Conservation (phyloP, 1,284 basidiomycete species). For the Rhodotorula sp. region DNA sequence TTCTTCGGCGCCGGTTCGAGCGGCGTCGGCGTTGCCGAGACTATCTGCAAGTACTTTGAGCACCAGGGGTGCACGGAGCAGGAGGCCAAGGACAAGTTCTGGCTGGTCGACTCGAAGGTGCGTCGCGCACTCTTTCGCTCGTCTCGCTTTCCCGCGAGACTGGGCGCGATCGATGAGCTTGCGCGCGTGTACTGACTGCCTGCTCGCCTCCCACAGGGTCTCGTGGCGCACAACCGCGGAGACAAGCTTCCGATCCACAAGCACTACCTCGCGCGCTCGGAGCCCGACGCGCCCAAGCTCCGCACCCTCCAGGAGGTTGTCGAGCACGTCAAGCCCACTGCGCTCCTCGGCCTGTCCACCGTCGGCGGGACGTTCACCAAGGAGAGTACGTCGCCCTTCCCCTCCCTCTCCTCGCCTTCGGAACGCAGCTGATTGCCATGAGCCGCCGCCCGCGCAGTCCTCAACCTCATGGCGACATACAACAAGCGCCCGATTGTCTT, state of each 20-base stretch:
- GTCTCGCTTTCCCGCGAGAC: background rate
- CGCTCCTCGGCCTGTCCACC: constrained; percentile 86
- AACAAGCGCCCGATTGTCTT: constrained; percentile 91
- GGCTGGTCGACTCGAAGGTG: constrained; percentile 74
- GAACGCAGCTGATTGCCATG: background rate
- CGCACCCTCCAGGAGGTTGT: constrained; percentile 77
- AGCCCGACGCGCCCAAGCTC: constrained; percentile 74
- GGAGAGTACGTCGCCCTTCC: constrained; percentile 50
- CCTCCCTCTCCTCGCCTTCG: background rate
- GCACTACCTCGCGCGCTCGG: constrained; percentile 73
- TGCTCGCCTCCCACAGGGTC: constrained; percentile 58
- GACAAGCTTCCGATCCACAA: constrained; percentile 78
- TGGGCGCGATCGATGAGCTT: too few species aligned
- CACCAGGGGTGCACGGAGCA: constrained; percentile 69
- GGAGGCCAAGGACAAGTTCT: constrained; percentile 77
- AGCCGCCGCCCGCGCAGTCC: constrained; percentile 50
- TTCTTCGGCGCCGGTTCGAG: constrained; percentile 89
- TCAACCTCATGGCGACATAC: constrained; percentile 78
- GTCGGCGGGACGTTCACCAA: constrained; percentile 79
- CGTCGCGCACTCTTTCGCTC: constrained; percentile 16
- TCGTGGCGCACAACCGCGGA: constrained; percentile 65
- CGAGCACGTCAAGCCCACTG: constrained; percentile 84
- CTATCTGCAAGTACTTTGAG: constrained; percentile 85
- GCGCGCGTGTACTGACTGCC: too few species aligned
- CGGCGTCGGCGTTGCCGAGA: constrained; percentile 84